A percentile compares a stretch with the other conserved stretches of the same genome.
phyloP scores from a whole-genome alignment of 2,329 filamentous ascomycete genomes.

The Talaromyces sp. region DNA sequence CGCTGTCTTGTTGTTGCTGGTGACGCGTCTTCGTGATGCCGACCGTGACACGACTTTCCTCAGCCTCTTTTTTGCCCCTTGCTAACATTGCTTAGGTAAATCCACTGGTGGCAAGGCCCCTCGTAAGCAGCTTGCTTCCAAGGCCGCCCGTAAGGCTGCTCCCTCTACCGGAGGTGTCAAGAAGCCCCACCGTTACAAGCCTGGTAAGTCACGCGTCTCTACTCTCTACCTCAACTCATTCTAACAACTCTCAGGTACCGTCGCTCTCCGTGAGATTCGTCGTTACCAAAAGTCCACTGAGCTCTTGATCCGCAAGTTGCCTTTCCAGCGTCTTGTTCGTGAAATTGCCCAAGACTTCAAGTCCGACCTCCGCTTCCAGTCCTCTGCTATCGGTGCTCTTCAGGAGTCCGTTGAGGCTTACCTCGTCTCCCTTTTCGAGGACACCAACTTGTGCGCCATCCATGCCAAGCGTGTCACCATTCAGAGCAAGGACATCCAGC shows the following conservation, averaged over 20 bases:
- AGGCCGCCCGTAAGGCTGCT: slow-evolving; percentile 97
- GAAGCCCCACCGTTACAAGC: slow-evolving; percentile 90
- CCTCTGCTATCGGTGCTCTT: slow-evolving; percentile 90
- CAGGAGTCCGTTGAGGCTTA: slow-evolving; percentile 99
- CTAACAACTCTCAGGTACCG: slow-evolving; percentile 54
- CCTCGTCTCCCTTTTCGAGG: slow-evolving; percentile 95
- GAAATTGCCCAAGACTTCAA: slow-evolving; percentile 97
- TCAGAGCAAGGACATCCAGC: slow-evolving; percentile 88
- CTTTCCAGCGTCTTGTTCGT: slow-evolving; percentile 95
- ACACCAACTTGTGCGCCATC: slow-evolving; percentile 97
- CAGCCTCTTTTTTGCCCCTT: slow-evolving; percentile 17
- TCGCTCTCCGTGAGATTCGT: slow-evolving; percentile 97
- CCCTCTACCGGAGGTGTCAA: slow-evolving; percentile 96
- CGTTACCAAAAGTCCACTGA: slow-evolving; percentile 97
- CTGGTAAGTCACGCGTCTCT: slow-evolving; percentile 48
- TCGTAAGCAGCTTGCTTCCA: slow-evolving; percentile 97
- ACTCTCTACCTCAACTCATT: not conserved
- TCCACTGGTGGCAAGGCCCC: slow-evolving; percentile 68
- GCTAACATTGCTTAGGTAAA: slow-evolving; percentile 52
- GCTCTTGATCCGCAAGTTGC: slow-evolving; percentile 92
- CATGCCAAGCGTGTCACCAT: slow-evolving; percentile 99
- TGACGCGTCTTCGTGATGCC: not conserved
- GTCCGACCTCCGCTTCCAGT: slow-evolving; percentile 95
- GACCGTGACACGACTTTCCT: slow-evolving; percentile 13
- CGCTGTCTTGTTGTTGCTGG: not conserved